phyloP scores from a whole-genome alignment of 129 eudicot genomes.

The Lonicera japonica region DNA sequence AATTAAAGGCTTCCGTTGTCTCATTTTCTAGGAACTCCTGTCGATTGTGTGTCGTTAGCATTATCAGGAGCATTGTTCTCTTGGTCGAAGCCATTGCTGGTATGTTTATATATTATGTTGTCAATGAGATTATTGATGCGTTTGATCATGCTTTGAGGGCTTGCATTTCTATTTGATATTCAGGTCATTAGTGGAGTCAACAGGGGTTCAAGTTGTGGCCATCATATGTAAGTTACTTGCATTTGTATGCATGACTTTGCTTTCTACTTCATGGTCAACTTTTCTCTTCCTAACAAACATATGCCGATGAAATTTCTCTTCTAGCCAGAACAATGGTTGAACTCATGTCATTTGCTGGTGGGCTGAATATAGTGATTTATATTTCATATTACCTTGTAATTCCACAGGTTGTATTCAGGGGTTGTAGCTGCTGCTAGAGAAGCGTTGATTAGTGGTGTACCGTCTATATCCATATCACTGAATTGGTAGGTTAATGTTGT shows the following conservation, averaged over 20 bases:
- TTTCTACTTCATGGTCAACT: no score
- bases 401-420: constrained; percentile 69
- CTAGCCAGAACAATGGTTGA: background rate
- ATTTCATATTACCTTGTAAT: background rate
- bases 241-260: background rate
- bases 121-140: background rate
- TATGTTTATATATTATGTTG: constrained; percentile 24
- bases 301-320: background rate
- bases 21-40: constrained; percentile 68
- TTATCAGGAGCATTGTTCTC: constrained; percentile 89
- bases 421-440: constrained; percentile 88
- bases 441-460: constrained; percentile 78
- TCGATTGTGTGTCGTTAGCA: constrained; percentile 89
- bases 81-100: constrained; percentile 91
- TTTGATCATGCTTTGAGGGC: background rate
- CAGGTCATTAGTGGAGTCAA: constrained; percentile 94
- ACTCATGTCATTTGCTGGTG: background rate
- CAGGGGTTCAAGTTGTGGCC: constrained; percentile 83
- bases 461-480: constrained; percentile 78
- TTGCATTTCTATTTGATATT: constrained; percentile 4
- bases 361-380: background rate
- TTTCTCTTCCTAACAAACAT: background rate
- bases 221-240: constrained; percentile 61
- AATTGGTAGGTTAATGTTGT: constrained; percentile 50
- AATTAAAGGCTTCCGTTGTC: background rate